A percentile compares a stretch with the other conserved stretches of the same genome.
phyloP scores from a whole-genome alignment of 2,329 filamentous ascomycete genomes.

The Davidsoniella virescens region DNA sequence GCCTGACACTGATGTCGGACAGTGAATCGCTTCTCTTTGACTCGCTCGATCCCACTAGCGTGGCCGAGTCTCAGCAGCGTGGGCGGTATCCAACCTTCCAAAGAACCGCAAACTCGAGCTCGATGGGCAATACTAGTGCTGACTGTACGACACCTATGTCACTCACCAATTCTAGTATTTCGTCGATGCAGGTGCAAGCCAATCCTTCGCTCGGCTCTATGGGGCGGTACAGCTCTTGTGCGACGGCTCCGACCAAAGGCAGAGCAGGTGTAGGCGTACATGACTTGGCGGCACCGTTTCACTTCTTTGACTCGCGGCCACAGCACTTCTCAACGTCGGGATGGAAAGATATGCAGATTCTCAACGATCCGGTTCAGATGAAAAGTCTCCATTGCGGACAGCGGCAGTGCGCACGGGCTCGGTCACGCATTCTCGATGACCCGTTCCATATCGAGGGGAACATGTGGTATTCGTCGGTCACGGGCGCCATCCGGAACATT shows the following conservation, averaged over 20 bases:
- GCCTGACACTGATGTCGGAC: background rate
- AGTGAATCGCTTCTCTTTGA: background rate
- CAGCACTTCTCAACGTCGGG: no score
- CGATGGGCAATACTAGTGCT: no score
- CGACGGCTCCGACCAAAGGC: background rate
- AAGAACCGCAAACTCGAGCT: background rate
- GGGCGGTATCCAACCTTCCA: background rate
- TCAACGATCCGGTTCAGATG: no score
- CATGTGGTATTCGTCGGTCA: conserved; percentile 6
- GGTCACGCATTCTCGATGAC: background rate
- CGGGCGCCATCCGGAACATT: conserved; percentile 3
- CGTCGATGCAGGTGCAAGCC: conserved; percentile 1
- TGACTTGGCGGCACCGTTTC: no score
- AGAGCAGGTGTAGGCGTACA: no score
- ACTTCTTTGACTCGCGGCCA: no score
- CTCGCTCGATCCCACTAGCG: background rate
- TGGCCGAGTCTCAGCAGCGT: background rate
- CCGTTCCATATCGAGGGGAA: background rate
- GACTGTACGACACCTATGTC: no score
- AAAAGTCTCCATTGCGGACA: no score
- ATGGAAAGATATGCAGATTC: no score
- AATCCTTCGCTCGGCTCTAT: conserved; percentile 3
- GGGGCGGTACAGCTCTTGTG: conserved; percentile 5
- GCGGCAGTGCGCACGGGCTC: no score
- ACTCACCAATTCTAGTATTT: background rate